Percentiles rank a stretch among this genome's conserved stretches.
phyloP scores from a whole-genome alignment of 257 asterid species.

The Nicotiana sylvestris region DNA sequence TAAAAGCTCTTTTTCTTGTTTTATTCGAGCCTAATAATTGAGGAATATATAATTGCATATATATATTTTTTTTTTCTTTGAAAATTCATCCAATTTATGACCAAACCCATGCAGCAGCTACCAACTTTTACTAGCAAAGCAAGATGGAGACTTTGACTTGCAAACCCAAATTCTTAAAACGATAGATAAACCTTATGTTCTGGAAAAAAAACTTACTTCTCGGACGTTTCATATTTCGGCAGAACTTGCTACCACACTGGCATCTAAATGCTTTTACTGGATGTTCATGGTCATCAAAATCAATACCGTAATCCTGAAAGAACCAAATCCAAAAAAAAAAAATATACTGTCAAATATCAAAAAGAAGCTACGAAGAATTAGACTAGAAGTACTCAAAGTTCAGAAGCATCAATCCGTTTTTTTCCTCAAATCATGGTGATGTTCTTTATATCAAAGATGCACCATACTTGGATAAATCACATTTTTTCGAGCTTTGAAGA shows the following conservation, averaged over 20 bases:
- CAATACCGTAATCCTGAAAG: constrained; percentile 92
- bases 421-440: neutral
- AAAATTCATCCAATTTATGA: neutral
- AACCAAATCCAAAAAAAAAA: neutral
- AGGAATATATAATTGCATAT: neutral
- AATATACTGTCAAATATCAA: neutral
- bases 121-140: neutral
- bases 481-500: neutral
- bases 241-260: constrained; percentile 77
- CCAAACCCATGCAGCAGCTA: constrained; percentile 5
- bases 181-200: neutral
- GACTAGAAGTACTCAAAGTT: too few species aligned
- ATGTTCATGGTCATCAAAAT: constrained; percentile 78
- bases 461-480: neutral
- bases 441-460: neutral
- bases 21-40: neutral
- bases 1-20: constrained; percentile 5
- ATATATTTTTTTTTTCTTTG: neutral
- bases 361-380: neutral
- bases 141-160: constrained; percentile 5
- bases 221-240: constrained; percentile 71
- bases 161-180: neutral
- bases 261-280: constrained; percentile 78
- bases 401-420: neutral
- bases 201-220: constrained; percentile 42